Evolutionary conservation across 2,329 filamentous ascomycete species (phyloP), one percentile per base, ranked within the genome.

Genomic region (Penicillium rolfsii): DNA sequence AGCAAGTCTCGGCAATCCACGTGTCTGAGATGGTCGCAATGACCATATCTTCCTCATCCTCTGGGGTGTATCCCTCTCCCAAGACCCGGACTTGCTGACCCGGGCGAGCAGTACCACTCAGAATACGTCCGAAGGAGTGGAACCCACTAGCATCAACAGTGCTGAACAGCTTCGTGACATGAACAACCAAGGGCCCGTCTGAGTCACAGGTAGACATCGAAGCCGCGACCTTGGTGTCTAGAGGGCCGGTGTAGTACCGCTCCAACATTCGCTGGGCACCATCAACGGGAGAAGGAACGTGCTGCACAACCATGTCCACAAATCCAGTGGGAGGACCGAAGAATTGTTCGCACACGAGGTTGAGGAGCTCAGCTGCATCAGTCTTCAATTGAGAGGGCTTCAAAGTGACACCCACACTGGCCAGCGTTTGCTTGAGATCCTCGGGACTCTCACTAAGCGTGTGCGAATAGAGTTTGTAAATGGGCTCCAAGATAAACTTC

Each of bases 31-130:
- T 90, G 0, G 89, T 94, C 30, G 92, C 92, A 71, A 88, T 83
- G 0, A 89, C 91, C 92, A 98, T 98, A 72, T 99, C 95, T 82
- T 99, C 95, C 73, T 98, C 93, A 66, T 99, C 95, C 67, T 99
- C 95, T 14, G 97, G 86, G 4, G 93, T 97, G 77, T 98, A 99
- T 5, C 91, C 91, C 74, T 99, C 95, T 52, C 95, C 95, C 1
- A 99, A 86, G 12, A 99, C 93, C 43, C 95, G 89, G 16, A 99
- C 92, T 67, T 91, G 87, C 71, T 90, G 85, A 19, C 91, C 91
- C 22, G 93, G 90, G 35, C 87, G 88, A 26, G 91, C 95, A 33
- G 91, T 95, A 58, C 95, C 95, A 71, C 94, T 97, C 83, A 98
- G 85, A 1, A 99, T 92, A 64, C 94, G 87, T 12, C 95, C 95